Conservation (phyloP, 1,284 basidiomycete species). For the Gymnopus androsaceus region DNA sequence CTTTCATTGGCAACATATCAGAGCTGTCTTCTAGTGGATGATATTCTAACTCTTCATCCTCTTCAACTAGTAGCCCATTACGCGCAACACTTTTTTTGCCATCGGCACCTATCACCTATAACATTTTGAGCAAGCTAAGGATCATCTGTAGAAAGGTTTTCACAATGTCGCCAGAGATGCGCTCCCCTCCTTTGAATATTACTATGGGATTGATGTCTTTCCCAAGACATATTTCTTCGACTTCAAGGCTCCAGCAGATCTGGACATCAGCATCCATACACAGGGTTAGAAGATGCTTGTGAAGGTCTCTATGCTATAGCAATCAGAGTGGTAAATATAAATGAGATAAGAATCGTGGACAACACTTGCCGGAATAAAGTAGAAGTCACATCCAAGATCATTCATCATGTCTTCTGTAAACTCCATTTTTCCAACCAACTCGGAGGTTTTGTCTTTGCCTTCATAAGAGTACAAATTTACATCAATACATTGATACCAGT, state of each 20-base stretch:
- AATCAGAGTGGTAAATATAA: not conserved
- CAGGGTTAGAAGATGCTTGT: not conserved
- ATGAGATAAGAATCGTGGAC: not conserved
- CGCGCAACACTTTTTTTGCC: conserved; percentile 9
- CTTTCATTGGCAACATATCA: not conserved
- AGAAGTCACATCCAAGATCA: conserved; percentile 4
- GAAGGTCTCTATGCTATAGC: not conserved
- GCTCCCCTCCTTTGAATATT: conserved; percentile 2
- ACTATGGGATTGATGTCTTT: not conserved
- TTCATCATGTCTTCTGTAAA: conserved; percentile 6
- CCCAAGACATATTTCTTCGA: not conserved
- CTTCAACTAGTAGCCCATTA: not conserved
- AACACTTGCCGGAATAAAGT: conserved; percentile 5
- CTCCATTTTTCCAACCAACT: conserved; percentile 4
- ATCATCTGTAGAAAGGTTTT: not conserved
- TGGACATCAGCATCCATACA: not conserved
- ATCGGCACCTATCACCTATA: conserved; percentile 7
- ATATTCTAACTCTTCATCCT: not conserved
- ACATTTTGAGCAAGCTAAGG: not conserved
- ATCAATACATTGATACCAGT: not conserved
- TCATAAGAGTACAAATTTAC: not conserved
- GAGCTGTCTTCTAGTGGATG: not conserved
- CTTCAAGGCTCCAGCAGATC: not conserved
- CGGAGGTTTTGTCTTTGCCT: not conserved
- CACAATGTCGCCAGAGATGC: conserved; percentile 6